Evolutionary conservation across 2,329 filamentous ascomycete species (phyloP).

Genomic region (Neospermospora avenae): DNA sequence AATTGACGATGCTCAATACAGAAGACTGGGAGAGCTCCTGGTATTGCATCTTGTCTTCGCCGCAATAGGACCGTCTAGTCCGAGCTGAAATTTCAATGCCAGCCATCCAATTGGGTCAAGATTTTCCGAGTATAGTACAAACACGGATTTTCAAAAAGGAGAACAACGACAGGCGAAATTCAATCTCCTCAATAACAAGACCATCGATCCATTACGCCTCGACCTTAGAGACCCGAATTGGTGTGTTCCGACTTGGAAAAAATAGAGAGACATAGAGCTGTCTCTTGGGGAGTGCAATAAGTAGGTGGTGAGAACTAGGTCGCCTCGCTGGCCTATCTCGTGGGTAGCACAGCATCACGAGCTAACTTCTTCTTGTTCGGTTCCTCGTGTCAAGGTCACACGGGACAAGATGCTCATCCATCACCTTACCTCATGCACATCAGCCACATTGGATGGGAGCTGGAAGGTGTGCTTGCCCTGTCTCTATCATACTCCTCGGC

Average conservation of each 20-base stretch:
- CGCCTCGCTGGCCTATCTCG: background rate
- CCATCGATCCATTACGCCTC: background rate
- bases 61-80: background rate
- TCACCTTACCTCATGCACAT: slow-evolving; percentile 2
- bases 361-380: background rate
- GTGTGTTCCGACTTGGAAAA: background rate
- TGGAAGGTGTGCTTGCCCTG: background rate
- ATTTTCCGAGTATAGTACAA: background rate
- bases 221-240: background rate
- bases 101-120: background rate
- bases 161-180: background rate
- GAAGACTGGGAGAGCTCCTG: background rate
- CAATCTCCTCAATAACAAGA: slow-evolving; percentile 1
- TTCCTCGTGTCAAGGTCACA: slow-evolving; percentile 6
- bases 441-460: background rate
- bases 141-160: background rate
- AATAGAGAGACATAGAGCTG: background rate
- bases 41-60: background rate
- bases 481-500: background rate
- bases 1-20: background rate
- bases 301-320: background rate
- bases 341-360: background rate
- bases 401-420: background rate
- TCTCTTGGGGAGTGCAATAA: background rate
- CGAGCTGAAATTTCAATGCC: background rate